Conservation (phyloP, 2,329 filamentous ascomycete genomes). For the Trichoderma semiorbis region DNA sequence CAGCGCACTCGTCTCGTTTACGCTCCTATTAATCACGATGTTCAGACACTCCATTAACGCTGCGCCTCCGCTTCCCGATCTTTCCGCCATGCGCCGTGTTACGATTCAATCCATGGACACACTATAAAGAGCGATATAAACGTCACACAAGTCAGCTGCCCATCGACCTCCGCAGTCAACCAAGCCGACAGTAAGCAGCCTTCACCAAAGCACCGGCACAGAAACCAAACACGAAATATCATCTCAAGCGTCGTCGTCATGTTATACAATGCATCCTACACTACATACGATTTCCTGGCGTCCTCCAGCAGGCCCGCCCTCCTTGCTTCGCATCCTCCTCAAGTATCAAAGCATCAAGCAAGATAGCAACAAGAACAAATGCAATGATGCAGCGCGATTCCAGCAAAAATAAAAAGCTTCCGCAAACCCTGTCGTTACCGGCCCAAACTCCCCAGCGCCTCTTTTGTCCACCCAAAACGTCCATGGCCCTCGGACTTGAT, state of each 20-base stretch:
- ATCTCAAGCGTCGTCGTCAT: slow-evolving; percentile 16
- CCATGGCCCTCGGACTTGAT: neutral
- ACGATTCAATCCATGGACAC: neutral
- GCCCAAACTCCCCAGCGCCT: slow-evolving; percentile 20
- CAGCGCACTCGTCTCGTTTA: neutral
- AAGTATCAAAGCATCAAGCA: slow-evolving; percentile 8
- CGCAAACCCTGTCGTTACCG: slow-evolving; percentile 14
- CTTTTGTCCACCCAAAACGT: slow-evolving; percentile 10
- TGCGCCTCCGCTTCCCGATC: neutral
- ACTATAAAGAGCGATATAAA: neutral
- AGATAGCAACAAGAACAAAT: neutral
- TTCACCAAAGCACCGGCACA: neutral
- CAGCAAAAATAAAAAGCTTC: slow-evolving; percentile 14
- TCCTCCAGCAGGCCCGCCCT: slow-evolving; percentile 17
- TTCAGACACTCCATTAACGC: neutral
- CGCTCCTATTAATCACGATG: neutral
- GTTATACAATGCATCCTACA: slow-evolving; percentile 25
- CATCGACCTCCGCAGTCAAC: neutral
- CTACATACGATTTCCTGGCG: slow-evolving; percentile 20
- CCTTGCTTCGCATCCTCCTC: neutral
- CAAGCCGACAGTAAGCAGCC: neutral
- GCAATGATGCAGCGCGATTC: slow-evolving; percentile 6
- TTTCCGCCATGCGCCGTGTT: neutral
- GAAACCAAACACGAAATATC: neutral
- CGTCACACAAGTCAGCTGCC: neutral